Base-by-base conservation (phyloP, 352 stramenopile genomes). In the Phytophthora pisi region DNA sequence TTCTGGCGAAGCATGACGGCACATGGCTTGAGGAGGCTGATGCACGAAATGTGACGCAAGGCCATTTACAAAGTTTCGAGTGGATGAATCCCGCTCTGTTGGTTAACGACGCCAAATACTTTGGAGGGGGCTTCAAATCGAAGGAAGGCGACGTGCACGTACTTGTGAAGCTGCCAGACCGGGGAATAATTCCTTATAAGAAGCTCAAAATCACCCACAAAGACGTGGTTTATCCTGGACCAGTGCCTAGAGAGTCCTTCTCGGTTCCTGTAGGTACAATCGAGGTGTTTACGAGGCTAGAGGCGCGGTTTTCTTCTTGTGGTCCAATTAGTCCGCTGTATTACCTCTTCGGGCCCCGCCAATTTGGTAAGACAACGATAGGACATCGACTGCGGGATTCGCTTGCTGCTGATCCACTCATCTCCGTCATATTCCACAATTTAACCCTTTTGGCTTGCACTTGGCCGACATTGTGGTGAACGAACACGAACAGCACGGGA, bases 311-410 rank as follows among this genome's bases (percentile, higher is more conserved):
- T 16, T 13, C 10, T 3, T 43, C 36, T 7, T 42, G 3, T 31
- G 28, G 15, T 8, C 15, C 36, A 4, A 15, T 43, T 16, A 7
- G 26, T 43, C 46, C 5, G 13, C 59, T 68, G 43, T 67, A 26
- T 45, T 9, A 66, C 16, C 24, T 77, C 10, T 67, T 64, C 42
- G 69, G 65, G 0, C 66, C 66, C 24, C 66, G 53, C 46, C 61
- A 70, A 9, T 74, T 74, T 57, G 66, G 60, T 13, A 61, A 72
- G 61, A 72, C 66, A 46, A 70, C 55, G 2, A 63, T 74, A 30
- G 60, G 24, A 15, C 47, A 62, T 56, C 54, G 61, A 13, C 57
- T 74, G 26, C 3, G 2, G 49, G 13, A 59, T 46, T 70, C 23
- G 51, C 28, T 70, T 58, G 38, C 16, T 46, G 13, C 3, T 24